These are phyloP conservation scores for Candolleomyces efflorescens DNA, from an alignment of 768 basidiomycete genomes.

Conservation along the genomic window DNA sequence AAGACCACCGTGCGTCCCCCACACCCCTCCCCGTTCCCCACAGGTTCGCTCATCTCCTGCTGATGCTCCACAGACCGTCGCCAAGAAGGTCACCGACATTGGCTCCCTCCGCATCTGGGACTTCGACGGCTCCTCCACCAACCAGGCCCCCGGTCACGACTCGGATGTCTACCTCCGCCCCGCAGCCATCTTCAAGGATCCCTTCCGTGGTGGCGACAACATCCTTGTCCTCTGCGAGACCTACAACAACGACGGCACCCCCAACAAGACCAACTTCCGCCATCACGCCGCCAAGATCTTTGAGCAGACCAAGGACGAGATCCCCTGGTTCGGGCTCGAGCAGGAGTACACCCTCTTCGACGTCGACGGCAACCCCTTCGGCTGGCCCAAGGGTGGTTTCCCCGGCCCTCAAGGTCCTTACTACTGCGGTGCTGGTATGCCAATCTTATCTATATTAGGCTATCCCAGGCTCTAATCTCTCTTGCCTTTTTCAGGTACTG, in stretches of 20 bases:
- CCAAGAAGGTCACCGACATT: conserved; percentile 82
- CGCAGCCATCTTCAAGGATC: conserved; percentile 96
- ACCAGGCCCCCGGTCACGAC: conserved; percentile 93
- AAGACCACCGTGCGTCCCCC: conserved; percentile 79
- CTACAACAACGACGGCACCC: conserved; percentile 98
- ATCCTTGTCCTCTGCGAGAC: conserved; percentile 96
- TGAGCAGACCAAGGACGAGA: conserved; percentile 77
- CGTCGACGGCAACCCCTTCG: conserved; percentile 82
- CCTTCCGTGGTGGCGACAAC: conserved; percentile 98
- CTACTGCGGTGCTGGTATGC: conserved; percentile 96
- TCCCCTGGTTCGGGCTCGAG: conserved; percentile 98
- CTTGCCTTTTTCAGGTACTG: conserved; percentile 58
- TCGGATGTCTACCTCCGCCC: conserved; percentile 99
- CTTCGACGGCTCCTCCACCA: conserved; percentile 97
- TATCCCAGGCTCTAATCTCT: conserved; percentile 12
- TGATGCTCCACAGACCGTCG: conserved; percentile 64
- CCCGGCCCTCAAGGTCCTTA: conserved; percentile 99
- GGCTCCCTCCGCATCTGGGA: conserved; percentile 96
- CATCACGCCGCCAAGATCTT: conserved; percentile 93
- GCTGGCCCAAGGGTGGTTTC: conserved; percentile 99
- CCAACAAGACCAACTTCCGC: conserved; percentile 95
- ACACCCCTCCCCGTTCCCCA: not conserved
- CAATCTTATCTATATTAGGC: not conserved
- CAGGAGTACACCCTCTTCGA: conserved; percentile 99
- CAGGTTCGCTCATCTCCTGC: conserved; percentile 8